phyloP scores from a whole-genome alignment of 371 early-diverging fungal genomes.

The Capillidium rhysosporum region DNA sequence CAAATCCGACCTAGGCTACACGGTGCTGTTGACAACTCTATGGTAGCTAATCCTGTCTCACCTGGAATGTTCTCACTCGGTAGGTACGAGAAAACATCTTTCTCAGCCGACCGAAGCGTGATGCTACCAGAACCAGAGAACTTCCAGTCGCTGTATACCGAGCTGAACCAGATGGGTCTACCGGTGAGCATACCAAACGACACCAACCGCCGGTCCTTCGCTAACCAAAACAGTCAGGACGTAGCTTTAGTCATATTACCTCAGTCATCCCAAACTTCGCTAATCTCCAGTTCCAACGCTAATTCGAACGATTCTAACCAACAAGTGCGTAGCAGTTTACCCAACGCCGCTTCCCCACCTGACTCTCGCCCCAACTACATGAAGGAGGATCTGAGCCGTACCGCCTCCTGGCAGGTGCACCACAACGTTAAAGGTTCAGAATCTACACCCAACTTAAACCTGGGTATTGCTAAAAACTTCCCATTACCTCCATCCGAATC shows the following conservation, averaged over 20 bases:
- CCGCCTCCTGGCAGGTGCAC: not conserved
- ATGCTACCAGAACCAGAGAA: not conserved
- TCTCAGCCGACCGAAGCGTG: too few relatives aligned
- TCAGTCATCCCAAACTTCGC: not conserved
- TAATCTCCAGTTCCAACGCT: not conserved
- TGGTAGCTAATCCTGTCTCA: not conserved
- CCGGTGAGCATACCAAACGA: not conserved
- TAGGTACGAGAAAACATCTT: not conserved
- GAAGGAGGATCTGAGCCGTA: not conserved
- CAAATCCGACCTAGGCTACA: slow-evolving; percentile 1
- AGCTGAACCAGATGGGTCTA: slow-evolving; percentile 1
- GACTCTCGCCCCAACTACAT: not conserved
- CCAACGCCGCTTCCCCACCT: not conserved
- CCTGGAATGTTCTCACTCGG: not conserved
- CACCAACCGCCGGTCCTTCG: not conserved
- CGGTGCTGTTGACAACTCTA: not conserved
- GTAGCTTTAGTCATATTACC: not conserved
- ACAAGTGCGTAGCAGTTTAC: not conserved
- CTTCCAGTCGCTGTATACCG: slow-evolving; percentile 1
- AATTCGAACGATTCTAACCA: not conserved
- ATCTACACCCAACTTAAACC: not conserved
- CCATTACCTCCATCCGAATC: not conserved
- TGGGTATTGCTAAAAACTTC: slow-evolving; percentile 2
- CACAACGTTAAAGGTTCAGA: not conserved
- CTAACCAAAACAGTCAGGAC: not conserved